Evolutionary conservation across 108 stramenopile genomes (phyloP).

Genomic region (Cyclostephanos tholiformis): DNA sequence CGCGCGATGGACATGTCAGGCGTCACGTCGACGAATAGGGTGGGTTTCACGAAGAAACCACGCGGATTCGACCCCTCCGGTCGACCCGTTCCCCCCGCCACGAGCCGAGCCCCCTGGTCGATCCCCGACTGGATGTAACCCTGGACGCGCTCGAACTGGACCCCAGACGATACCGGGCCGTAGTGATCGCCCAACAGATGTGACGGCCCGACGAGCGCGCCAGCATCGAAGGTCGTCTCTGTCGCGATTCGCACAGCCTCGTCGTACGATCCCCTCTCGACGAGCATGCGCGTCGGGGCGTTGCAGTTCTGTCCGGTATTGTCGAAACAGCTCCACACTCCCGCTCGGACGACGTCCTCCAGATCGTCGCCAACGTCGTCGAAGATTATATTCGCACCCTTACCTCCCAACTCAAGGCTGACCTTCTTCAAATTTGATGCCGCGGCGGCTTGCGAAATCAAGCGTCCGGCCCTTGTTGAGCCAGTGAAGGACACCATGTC

Average conservation of each 20-base stretch:
- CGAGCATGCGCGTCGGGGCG: constrained; percentile 66
- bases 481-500: constrained; percentile 77
- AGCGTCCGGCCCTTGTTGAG: constrained; percentile 55
- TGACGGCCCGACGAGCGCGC: constrained; percentile 23
- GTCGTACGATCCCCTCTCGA: constrained; percentile 61
- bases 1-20: constrained; percentile 50
- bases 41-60: constrained; percentile 48
- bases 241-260: constrained; percentile 37
- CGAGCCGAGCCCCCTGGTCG: constrained; percentile 33
- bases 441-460: constrained; percentile 16
- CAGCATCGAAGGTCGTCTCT: not conserved
- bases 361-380: constrained; percentile 60
- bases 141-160: constrained; percentile 36
- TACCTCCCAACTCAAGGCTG: constrained; percentile 60
- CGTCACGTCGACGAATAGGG: constrained; percentile 42
- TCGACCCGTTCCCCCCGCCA: constrained; percentile 23
- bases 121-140: constrained; percentile 41
- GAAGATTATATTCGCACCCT: constrained; percentile 65
- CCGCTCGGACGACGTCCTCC: constrained; percentile 40
- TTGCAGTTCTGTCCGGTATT: constrained; percentile 81
- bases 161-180: constrained; percentile 44
- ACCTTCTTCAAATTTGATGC: constrained; percentile 44
- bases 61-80: not conserved
- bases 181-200: constrained; percentile 16
- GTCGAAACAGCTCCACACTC: constrained; percentile 46